phyloP scores from a whole-genome alignment of 306 rosid genomes.

The Acmispon strigosus region DNA sequence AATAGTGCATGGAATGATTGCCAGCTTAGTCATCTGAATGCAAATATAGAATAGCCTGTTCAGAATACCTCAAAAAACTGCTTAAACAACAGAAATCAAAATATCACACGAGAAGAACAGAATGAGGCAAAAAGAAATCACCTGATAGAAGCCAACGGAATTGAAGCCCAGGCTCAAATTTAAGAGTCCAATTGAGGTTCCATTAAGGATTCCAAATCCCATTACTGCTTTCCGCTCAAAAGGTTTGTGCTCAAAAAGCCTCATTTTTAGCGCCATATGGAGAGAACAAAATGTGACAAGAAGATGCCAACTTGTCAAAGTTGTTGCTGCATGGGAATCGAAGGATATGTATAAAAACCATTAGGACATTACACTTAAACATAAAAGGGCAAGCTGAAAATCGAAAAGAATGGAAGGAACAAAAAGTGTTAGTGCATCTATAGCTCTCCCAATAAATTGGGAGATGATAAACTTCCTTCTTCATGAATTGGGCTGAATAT shows the following conservation, averaged over 20 bases:
- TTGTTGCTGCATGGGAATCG: constrained; percentile 38
- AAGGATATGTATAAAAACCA: not conserved
- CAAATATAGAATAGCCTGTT: constrained; percentile 23
- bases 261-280: constrained; percentile 50
- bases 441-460: not conserved
- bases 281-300: constrained; percentile 61
- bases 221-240: constrained; percentile 50
- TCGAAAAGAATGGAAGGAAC: not conserved
- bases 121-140: not conserved
- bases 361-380: not conserved
- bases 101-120: not conserved
- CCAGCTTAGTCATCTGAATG: constrained; percentile 59
- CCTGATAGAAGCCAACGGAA: constrained; percentile 62
- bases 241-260: constrained; percentile 54
- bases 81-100: constrained; percentile 3
- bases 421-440: not conserved
- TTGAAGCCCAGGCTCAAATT: constrained; percentile 58
- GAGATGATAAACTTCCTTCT: not conserved
- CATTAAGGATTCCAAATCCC: constrained; percentile 59
- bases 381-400: not conserved
- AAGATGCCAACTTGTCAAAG: constrained; percentile 62
- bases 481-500: no score
- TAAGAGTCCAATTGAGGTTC: constrained; percentile 53
- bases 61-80: constrained; percentile 2
- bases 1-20: constrained; percentile 56